Evolutionary conservation across 1,284 basidiomycete species (phyloP), one percentile per base, ranked within the genome.

Genomic region (Trametes pubescens): DNA sequence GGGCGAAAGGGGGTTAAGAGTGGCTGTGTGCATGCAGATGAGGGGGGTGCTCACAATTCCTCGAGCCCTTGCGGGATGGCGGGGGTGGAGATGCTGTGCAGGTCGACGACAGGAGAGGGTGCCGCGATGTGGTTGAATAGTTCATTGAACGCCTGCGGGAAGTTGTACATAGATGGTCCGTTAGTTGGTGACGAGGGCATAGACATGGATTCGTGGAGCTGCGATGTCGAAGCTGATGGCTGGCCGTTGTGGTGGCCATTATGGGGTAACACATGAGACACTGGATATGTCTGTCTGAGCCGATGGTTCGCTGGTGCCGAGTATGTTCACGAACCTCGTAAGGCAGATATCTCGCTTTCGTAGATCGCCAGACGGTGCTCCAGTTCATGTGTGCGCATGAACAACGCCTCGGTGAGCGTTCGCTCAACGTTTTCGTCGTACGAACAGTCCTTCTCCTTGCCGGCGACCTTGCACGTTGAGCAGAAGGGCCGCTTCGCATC

Each of bases 401-500:
- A 54, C 11, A 75, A 65, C 0, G 66, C 69, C 29, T 71, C 66
- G 0, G 70, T 69, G 22, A 73, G 40, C 29, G 60, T 68, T 5
- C 69, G 67, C 22, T 72, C 68, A 4, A 67, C 57, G 35, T 68
- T 71, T 16, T 75, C 74, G 46, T 73, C 72, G 59, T 74, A 75
- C 14, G 63, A 51, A 63, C 74, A 75, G 11, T 72, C 71, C 13
- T 65, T 57, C 52, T 73, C 69, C 53, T 73, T 74, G n/a, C 73
- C 74, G 1, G 74, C 73, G 11, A 70, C 58, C 35, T 71, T 64
- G 66, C 74, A 75, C 0, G 73, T 75, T 8, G 70, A 67, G 47
- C 74, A 75, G 44, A 53, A 69, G 0, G 74, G 74, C 14, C 72
- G 67, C 11, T 61, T 65, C 2, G 74, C 74, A 35, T 75, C 73